phyloP scores from a whole-genome alignment of 2,329 filamentous ascomycete genomes.

The Apiospora marii region DNA sequence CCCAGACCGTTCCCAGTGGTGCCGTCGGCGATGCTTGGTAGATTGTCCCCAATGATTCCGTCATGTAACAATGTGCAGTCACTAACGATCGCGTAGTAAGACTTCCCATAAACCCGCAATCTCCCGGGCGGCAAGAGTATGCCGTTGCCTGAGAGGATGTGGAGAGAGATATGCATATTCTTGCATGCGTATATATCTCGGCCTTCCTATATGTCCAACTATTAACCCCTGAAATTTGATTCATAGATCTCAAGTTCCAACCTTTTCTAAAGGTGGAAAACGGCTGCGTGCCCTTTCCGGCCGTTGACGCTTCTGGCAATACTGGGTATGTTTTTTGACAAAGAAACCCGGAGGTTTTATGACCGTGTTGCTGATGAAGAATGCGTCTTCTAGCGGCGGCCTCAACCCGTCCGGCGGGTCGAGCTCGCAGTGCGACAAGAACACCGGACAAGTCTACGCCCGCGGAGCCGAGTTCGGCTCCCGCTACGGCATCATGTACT shows the following conservation, averaged over 20 bases:
- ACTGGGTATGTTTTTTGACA: constrained; percentile 33
- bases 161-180: neutral
- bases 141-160: neutral
- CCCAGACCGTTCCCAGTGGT: constrained; percentile 57
- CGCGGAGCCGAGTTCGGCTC: constrained; percentile 38
- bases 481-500: constrained; percentile 44
- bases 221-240: neutral
- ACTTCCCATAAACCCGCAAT: neutral
- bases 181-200: neutral
- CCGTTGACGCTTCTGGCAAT: constrained; percentile 58
- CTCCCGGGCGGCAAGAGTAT: neutral
- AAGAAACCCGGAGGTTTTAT: constrained; percentile 5
- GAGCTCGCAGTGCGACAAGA: constrained; percentile 39
- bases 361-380: constrained; percentile 23
- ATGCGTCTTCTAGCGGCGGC: constrained; percentile 36
- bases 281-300: constrained; percentile 66
- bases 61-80: neutral
- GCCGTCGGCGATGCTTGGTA: constrained; percentile 52
- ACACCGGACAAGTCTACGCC: constrained; percentile 46
- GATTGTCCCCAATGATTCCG: neutral
- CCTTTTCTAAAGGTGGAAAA: constrained; percentile 58
- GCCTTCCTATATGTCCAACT: neutral
- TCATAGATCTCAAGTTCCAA: constrained; percentile 60
- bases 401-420: constrained; percentile 38
- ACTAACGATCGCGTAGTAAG: constrained; percentile 8